Conservation (phyloP, 2,329 filamentous ascomycete species). For the Trichoderma guizhouense region DNA sequence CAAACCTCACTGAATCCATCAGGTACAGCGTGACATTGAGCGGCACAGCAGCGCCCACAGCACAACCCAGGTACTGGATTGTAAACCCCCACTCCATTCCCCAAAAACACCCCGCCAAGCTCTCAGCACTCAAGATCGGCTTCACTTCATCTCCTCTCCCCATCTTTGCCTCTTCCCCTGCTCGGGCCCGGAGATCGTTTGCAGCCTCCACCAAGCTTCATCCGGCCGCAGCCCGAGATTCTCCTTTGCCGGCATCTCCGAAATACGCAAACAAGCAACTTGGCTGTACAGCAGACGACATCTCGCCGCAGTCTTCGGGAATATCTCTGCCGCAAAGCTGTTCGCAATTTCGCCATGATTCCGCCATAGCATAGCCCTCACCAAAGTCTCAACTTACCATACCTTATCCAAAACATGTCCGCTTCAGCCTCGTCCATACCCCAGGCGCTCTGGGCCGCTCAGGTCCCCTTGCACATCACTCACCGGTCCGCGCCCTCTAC, state of each 20-base stretch:
- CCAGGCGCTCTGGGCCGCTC: slow-evolving; percentile 52
- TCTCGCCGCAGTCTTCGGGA: neutral
- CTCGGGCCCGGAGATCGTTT: neutral
- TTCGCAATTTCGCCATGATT: slow-evolving; percentile 2
- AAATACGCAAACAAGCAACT: neutral
- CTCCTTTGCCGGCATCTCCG: neutral
- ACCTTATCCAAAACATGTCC: neutral
- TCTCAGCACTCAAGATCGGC: neutral
- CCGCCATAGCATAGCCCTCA: slow-evolving; percentile 12
- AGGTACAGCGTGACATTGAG: neutral
- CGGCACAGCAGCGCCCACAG: neutral
- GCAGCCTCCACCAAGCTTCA: neutral
- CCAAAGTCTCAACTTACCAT: neutral
- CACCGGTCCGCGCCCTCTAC: slow-evolving; percentile 45
- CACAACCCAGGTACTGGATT: too few relatives aligned
- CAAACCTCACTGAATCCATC: neutral
- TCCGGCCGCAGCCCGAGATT: neutral
- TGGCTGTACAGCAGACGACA: neutral
- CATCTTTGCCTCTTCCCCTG: neutral
- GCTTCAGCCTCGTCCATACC: slow-evolving; percentile 30
- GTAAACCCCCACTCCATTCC: neutral
- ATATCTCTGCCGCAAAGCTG: neutral
- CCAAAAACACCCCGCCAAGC: neutral
- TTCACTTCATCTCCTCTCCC: neutral
- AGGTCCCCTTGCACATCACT: slow-evolving; percentile 53